Base-by-base conservation (phyloP, 257 asterid genomes). In the Solanum clarkiae region DNA sequence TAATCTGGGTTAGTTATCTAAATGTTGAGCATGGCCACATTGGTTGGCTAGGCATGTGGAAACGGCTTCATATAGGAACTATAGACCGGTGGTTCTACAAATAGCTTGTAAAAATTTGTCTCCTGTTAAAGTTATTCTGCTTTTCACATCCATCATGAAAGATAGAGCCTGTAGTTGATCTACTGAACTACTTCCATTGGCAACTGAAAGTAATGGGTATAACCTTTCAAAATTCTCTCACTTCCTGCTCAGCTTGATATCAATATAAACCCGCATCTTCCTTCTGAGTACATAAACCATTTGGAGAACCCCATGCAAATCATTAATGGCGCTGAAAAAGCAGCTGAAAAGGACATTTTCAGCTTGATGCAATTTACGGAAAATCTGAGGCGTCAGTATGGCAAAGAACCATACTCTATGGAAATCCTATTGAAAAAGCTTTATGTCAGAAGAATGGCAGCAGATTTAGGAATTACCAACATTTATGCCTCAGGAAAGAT, bases 341-440 rank as follows among this genome's bases (percentile, higher is more conserved):
- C 98, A 83, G 98, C 99, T 84, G 94, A 92, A 87, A 90, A 85
- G 66, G 93, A 95, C 87, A 93, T 94, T 84, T 94, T 97, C 98
- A 91, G 91, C 87, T 92, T 96, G 83, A 93, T 96, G 90, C 93
- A 91, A 87, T 96, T 93, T 82, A 92, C 98, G 10, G 99, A 96
- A 82, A 94, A 92, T 89, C 90, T 96, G 85, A 94, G 98, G 24
- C 91, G 94, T 72, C 98, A 93, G 65, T 92, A 96, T 88, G 99
- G 99, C 82, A 94, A 93, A 87, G 99, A 93, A 91, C 99, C 99
- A 84, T 94, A 89, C 90, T 93, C 99, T 79, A 96, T 96, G 99
- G 99, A 94, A 87, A 93, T 94, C 84, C 82, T 96, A 82, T 90
- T 96, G 92, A 96, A 94, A 93, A 96, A 96, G 91, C 97, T 96